A percentile compares a stretch with the other conserved stretches of the same genome.
Evolutionary conservation across 345 rosid species (phyloP).

Genomic region (Durio zibethinus): DNA sequence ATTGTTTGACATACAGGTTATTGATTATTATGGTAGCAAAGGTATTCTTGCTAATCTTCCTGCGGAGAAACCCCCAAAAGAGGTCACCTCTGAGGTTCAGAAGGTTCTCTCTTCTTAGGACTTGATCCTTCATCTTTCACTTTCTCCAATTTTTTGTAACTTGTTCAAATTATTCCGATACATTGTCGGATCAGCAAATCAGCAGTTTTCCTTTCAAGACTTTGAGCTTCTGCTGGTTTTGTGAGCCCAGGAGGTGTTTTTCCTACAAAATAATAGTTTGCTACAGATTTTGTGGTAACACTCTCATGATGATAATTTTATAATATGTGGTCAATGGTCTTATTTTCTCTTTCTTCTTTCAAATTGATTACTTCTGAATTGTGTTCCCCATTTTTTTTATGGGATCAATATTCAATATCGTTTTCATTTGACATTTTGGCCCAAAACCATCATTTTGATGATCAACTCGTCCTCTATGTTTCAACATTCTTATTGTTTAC

Average conservation of each 20-base stretch:
- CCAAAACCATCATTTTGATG: too few species aligned
- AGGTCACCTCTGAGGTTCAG: constrained; percentile 78
- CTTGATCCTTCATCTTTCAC: background rate
- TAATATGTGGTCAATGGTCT: background rate
- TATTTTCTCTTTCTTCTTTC: background rate
- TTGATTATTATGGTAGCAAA: constrained; percentile 65
- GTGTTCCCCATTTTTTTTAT: background rate
- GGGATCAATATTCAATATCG: too few species aligned
- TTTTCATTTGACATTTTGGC: too few species aligned
- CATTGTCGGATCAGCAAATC: constrained; percentile 24
- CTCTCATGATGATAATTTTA: background rate
- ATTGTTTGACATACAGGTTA: constrained; percentile 45
- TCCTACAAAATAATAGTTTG: constrained; percentile 7
- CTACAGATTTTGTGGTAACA: background rate
- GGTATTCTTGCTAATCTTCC: constrained; percentile 59
- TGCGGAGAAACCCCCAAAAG: constrained; percentile 72
- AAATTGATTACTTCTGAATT: too few species aligned
- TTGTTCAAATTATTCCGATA: constrained; percentile 15
- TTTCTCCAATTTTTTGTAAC: background rate
- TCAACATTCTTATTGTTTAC: too few species aligned
- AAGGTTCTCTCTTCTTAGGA: constrained; percentile 50
- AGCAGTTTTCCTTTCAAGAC: background rate
- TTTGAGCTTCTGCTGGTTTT: constrained; percentile 6
- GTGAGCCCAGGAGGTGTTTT: constrained; percentile 1
- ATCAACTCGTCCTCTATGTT: too few species aligned